Conservation (phyloP, 169 alveolate species). For the Plasmodium vinckei region DNA sequence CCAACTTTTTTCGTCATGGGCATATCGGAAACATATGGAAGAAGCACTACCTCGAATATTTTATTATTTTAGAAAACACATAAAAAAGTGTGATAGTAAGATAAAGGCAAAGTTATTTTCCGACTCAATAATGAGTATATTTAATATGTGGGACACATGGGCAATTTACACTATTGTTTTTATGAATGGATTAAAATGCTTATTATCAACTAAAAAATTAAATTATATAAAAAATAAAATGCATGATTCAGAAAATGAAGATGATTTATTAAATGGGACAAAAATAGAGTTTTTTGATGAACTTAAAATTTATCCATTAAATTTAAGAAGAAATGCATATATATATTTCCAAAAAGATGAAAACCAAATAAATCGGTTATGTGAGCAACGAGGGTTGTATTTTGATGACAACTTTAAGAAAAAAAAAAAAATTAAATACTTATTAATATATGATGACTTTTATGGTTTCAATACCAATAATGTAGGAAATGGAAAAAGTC, state of each 20-base stretch:
- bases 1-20: constrained; percentile 80
- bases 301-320: constrained; percentile 45
- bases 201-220: constrained; percentile 39
- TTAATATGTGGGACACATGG: constrained; percentile 55
- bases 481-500: constrained; percentile 4
- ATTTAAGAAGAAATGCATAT: constrained; percentile 70
- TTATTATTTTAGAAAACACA: constrained; percentile 75
- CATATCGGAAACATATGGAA: constrained; percentile 80
- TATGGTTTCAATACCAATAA: constrained; percentile 24
- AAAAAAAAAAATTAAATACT: constrained; percentile 55
- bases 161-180: constrained; percentile 35
- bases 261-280: constrained; percentile 31
- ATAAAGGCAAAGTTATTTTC: constrained; percentile 42
- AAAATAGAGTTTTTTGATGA: constrained; percentile 67
- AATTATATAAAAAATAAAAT: constrained; percentile 49
- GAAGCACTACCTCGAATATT: constrained; percentile 80
- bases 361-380: constrained; percentile 47
- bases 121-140: constrained; percentile 48
- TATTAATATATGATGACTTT: constrained; percentile 69
- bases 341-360: constrained; percentile 50
- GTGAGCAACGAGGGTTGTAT: constrained; percentile 69
- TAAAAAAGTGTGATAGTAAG: constrained; percentile 59
- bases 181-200: constrained; percentile 65
- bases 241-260: constrained; percentile 23
- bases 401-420: constrained; percentile 48